Conservation (phyloP, 306 rosid species). For the Chamaecrista fasciculata region DNA sequence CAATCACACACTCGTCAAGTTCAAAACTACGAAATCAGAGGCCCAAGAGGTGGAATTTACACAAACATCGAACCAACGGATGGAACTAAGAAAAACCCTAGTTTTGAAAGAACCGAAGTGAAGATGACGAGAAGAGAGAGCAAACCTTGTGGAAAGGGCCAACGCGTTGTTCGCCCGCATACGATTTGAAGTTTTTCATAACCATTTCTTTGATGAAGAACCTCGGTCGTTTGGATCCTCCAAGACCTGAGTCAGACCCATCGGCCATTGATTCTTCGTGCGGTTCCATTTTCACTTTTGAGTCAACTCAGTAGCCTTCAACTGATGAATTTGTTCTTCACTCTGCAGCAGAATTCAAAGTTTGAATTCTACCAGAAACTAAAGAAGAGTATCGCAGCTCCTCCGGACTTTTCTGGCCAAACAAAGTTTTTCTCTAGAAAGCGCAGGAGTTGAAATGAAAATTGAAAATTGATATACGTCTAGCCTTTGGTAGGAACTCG, state of each 20-base stretch:
- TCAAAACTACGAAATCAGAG: too few relatives aligned
- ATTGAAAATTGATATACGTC: too few relatives aligned
- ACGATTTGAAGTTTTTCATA: conserved; percentile 91
- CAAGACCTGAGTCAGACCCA: conserved; percentile 34
- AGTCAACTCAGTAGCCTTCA: conserved; percentile 30
- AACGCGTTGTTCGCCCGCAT: conserved; percentile 92
- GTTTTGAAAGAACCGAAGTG: neutral
- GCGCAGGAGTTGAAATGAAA: too few relatives aligned
- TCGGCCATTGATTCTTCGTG: conserved; percentile 37
- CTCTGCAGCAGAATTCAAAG: neutral
- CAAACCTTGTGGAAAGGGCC: conserved; percentile 97
- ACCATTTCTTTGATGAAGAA: conserved; percentile 91
- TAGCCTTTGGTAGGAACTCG: too few relatives aligned
- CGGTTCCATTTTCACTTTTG: conserved; percentile 38
- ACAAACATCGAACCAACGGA: too few relatives aligned
- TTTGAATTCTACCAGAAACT: neutral
- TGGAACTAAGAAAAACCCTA: conserved; percentile 12
- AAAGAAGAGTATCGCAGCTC: neutral
- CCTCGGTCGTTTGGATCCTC: conserved; percentile 49
- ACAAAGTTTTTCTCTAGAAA: too few relatives aligned
- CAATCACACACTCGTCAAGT: too few relatives aligned
- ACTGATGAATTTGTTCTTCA: neutral
- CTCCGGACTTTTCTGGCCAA: neutral
- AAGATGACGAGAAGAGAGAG: neutral
- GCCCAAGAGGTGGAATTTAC: too few relatives aligned